phyloP scores from a whole-genome alignment of 1,139 yeast genomes.

The Blastobotrys proliferans region DNA sequence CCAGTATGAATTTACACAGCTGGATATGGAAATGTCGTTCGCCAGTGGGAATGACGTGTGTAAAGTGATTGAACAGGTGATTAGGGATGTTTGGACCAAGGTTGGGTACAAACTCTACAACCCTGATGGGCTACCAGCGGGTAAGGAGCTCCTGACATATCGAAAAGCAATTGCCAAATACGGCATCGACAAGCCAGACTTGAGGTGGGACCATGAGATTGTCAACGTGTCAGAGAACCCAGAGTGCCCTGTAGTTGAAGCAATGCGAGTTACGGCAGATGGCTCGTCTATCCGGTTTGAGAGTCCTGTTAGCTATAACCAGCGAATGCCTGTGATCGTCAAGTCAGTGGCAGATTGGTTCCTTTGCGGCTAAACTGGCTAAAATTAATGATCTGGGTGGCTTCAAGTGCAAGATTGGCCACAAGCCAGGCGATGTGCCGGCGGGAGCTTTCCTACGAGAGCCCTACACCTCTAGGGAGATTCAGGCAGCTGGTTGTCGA shows the following conservation, averaged over 20 bases:
- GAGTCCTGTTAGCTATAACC: constrained; percentile 47
- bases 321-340: constrained; percentile 54
- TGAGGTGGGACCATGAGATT: constrained; percentile 54
- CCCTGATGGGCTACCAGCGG: background rate
- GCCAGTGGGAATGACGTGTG: constrained; percentile 67
- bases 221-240: constrained; percentile 43
- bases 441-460: constrained; percentile 66
- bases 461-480: constrained; percentile 92
- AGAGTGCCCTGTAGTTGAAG: constrained; percentile 66
- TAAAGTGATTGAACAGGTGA: constrained; percentile 55
- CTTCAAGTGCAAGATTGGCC: constrained; percentile 15
- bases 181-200: constrained; percentile 95
- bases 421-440: constrained; percentile 69
- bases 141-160: constrained; percentile 40
- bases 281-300: constrained; percentile 43
- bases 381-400: constrained; percentile 18
- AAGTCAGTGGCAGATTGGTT: constrained; percentile 6
- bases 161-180: constrained; percentile 62
- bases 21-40: constrained; percentile 91
- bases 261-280: constrained; percentile 57
- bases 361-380: constrained; percentile 40
- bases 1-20: constrained; percentile 96
- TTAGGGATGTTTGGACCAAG: constrained; percentile 51
- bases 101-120: background rate
- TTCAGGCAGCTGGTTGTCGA: constrained; percentile 70